These are phyloP conservation scores for Trypanosoma mega DNA, from an alignment of 208 protist species.

Conservation along the genomic window DNA sequence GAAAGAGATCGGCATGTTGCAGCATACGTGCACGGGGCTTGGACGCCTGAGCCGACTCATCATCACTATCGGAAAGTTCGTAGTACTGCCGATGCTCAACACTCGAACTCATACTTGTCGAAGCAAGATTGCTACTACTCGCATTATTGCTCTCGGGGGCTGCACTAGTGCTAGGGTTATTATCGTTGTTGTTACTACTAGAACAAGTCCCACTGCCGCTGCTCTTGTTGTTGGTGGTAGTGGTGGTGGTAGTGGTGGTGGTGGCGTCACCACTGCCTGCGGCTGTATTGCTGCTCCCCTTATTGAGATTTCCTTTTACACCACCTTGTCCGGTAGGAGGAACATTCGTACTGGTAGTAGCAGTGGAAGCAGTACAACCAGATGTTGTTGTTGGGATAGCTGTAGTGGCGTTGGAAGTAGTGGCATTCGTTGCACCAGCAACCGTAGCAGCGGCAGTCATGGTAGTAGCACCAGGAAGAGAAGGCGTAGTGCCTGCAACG, in stretches of 20 bases:
- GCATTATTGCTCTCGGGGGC: not conserved
- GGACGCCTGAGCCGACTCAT: constrained; percentile 34
- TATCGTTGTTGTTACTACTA: not conserved
- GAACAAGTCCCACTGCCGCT: constrained; percentile 12
- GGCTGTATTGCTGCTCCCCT: too few species aligned
- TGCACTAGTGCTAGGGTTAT: not conserved
- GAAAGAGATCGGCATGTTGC: constrained; percentile 52
- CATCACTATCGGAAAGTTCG: constrained; percentile 74
- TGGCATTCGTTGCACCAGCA: not conserved
- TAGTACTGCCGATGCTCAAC: constrained; percentile 17
- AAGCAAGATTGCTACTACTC: too few species aligned
- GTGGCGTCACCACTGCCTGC: not conserved
- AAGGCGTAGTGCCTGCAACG: too few species aligned
- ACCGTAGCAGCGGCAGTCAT: too few species aligned
- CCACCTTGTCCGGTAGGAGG: too few species aligned
- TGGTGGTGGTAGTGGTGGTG: constrained; percentile 2
- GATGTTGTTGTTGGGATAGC: constrained; percentile 26
- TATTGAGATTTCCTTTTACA: too few species aligned
- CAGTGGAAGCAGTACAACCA: too few species aligned
- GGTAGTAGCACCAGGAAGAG: too few species aligned
- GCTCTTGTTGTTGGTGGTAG: constrained; percentile 24
- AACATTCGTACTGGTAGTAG: too few species aligned
- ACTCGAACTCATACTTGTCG: too few species aligned
- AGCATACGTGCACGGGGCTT: constrained; percentile 29
- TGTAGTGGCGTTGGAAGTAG: not conserved